phyloP scores from a whole-genome alignment of 768 basidiomycete genomes.

The Boletus pseudo-olivaceus region DNA sequence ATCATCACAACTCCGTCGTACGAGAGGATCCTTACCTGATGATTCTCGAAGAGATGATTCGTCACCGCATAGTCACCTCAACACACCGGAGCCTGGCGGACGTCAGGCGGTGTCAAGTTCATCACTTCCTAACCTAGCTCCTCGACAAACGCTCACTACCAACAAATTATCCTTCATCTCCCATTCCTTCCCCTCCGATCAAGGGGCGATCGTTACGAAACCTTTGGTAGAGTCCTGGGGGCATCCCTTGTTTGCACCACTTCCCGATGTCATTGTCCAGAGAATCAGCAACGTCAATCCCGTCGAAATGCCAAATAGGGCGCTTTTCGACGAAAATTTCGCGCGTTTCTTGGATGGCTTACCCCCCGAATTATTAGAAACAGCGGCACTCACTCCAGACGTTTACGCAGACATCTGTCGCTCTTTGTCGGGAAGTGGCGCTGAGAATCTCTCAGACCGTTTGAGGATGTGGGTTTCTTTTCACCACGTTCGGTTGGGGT shows the following conservation, averaged over 20 bases:
- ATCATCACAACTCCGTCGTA: conserved; percentile 26
- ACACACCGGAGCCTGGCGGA: conserved; percentile 26
- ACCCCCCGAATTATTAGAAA: conserved; percentile 55
- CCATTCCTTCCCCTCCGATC: conserved; percentile 37
- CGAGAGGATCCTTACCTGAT: conserved; percentile 25
- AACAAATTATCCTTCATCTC: conserved; percentile 43
- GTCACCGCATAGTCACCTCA: conserved; percentile 13
- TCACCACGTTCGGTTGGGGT: conserved; percentile 62
- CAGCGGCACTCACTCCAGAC: conserved; percentile 53
- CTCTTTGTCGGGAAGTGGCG: conserved; percentile 39
- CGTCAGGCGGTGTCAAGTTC: conserved; percentile 14
- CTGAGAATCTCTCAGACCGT: conserved; percentile 37
- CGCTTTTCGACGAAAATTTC: conserved; percentile 50
- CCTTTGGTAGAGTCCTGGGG: conserved; percentile 56
- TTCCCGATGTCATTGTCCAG: conserved; percentile 55
- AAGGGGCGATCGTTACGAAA: conserved; percentile 37
- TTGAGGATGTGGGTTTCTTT: conserved; percentile 51
- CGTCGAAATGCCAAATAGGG: conserved; percentile 58
- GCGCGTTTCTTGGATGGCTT: conserved; percentile 47
- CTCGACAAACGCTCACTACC: conserved; percentile 22
- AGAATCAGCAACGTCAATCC: conserved; percentile 51
- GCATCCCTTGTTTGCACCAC: conserved; percentile 54
- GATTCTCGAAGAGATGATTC: conserved; percentile 15
- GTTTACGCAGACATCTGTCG: conserved; percentile 50
- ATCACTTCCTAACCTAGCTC: conserved; percentile 22